A percentile compares a stretch with the other conserved stretches of the same genome.
These are phyloP conservation scores for Exobasidium rhododendri DNA, from an alignment of 1,284 basidiomycete species.

Conservation along the genomic window DNA sequence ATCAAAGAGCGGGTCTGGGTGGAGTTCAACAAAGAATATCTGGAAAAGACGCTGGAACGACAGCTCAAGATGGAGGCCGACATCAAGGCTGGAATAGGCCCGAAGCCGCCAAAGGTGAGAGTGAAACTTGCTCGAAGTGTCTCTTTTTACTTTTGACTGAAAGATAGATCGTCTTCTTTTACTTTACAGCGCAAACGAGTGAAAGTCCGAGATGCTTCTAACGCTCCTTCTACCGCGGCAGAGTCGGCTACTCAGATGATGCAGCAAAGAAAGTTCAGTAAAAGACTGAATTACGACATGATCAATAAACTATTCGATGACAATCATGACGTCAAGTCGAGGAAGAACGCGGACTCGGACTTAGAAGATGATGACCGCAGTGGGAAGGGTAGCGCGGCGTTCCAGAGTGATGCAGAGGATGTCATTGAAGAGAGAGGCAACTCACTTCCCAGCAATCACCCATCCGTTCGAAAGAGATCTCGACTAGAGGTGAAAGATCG, in stretches of 20 bases:
- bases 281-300: slow-evolving; percentile 53
- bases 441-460: not conserved
- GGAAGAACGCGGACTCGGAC: not conserved
- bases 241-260: slow-evolving; percentile 52
- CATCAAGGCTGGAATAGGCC: slow-evolving; percentile 43
- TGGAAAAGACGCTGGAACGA: slow-evolving; percentile 64
- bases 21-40: slow-evolving; percentile 87
- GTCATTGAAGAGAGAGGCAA: not conserved
- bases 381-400: not conserved
- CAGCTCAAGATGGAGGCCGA: slow-evolving; percentile 52
- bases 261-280: slow-evolving; percentile 38
- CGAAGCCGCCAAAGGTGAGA: slow-evolving; percentile 10
- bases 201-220: slow-evolving; percentile 42
- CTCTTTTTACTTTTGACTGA: slow-evolving; percentile 18
- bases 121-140: slow-evolving; percentile 23
- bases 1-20: slow-evolving; percentile 96
- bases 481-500: not conserved
- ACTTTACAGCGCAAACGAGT: slow-evolving; percentile 38
- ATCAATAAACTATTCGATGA: slow-evolving; percentile 41
- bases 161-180: not conserved
- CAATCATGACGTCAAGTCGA: not conserved
- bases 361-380: slow-evolving; percentile 5
- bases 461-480: slow-evolving; percentile 1
- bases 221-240: slow-evolving; percentile 44
- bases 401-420: not conserved